Evolutionary conservation across 768 basidiomycete species (phyloP).

Genomic region (Leccinum pellstonianum): DNA sequence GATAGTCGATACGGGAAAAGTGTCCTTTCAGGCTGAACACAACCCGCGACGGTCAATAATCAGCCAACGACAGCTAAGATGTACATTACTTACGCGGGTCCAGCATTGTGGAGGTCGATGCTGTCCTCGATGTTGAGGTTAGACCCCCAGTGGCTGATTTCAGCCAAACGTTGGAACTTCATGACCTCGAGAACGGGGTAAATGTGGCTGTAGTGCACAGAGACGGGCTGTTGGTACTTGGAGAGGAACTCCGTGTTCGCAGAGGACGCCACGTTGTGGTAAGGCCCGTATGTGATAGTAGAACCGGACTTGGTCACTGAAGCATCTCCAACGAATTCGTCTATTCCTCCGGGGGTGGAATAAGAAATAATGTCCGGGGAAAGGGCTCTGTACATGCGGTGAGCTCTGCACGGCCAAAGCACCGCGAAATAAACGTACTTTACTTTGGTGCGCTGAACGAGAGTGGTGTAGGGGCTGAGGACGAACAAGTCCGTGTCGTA

Average conservation of each 20-base stretch:
- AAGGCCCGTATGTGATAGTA: conserved; percentile 88
- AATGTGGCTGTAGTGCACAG: conserved; percentile 81
- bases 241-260: conserved; percentile 53
- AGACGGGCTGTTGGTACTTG: conserved; percentile 61
- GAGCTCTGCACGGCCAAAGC: conserved; percentile 1
- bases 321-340: conserved; percentile 58
- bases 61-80: not conserved
- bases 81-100: conserved; percentile 67
- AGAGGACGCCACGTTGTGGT: conserved; percentile 68
- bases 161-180: conserved; percentile 71
- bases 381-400: conserved; percentile 51
- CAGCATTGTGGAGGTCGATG: conserved; percentile 82
- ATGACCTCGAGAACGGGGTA: conserved; percentile 76
- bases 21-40: conserved; percentile 81
- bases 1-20: conserved; percentile 89
- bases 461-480: conserved; percentile 78
- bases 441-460: conserved; percentile 83
- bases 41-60: conserved; percentile 1
- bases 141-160: conserved; percentile 96
- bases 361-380: conserved; percentile 69
- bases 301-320: conserved; percentile 72
- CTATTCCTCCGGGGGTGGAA: conserved; percentile 61
- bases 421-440: conserved; percentile 49
- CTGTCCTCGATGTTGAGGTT: conserved; percentile 94
- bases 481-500: conserved; percentile 78